Evolutionary conservation across 164 flowering plant species (phyloP).

Genomic region (Houttuynia cordata): DNA sequence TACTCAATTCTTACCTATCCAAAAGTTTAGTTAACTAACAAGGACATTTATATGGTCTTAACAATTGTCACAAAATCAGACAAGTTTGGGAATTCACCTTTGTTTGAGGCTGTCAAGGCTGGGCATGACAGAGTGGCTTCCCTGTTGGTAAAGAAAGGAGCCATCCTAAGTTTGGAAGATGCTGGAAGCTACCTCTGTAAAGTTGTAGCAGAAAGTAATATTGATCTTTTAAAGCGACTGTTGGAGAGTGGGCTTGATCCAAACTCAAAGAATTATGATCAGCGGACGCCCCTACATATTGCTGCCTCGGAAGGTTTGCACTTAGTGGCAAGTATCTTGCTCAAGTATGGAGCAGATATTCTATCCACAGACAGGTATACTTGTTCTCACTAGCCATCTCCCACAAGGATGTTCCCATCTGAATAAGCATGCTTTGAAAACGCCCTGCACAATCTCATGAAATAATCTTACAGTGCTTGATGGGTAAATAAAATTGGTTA

Average conservation of each 20-base stretch:
- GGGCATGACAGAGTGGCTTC: conserved; percentile 44
- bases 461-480: neutral
- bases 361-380: conserved; percentile 41
- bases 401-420: too few species aligned
- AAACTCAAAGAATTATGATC: conserved; percentile 44
- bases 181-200: conserved; percentile 43
- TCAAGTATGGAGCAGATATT: conserved; percentile 46
- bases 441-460: too few species aligned
- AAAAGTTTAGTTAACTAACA: too few species aligned
- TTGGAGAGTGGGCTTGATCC: conserved; percentile 44
- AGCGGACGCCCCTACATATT: conserved; percentile 49
- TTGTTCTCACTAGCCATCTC: too few species aligned
- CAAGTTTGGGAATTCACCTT: conserved; percentile 46
- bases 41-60: neutral
- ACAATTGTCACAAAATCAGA: conserved; percentile 21
- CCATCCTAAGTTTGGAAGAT: conserved; percentile 25
- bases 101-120: conserved; percentile 51
- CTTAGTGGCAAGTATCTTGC: conserved; percentile 25
- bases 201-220: conserved; percentile 29
- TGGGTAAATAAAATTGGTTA: neutral
- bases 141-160: conserved; percentile 34
- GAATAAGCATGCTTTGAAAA: too few species aligned
- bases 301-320: conserved; percentile 52
- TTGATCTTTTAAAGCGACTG: conserved; percentile 31
- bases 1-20: too few species aligned